These are phyloP conservation scores for Ligustrum vulgare DNA, from an alignment of 257 asterid genomes.

Conservation along the genomic window DNA sequence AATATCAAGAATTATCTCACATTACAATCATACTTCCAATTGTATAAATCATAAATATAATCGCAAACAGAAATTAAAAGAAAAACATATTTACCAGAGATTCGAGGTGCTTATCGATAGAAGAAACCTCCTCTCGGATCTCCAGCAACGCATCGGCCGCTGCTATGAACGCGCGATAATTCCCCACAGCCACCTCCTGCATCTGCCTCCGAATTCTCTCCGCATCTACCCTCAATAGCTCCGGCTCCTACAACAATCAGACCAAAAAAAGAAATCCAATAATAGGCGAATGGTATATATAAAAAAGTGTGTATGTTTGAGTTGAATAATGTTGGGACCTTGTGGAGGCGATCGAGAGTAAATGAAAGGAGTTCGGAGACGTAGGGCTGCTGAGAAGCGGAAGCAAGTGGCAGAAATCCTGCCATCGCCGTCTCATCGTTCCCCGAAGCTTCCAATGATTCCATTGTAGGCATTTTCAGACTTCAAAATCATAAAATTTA, in stretches of 20 bases:
- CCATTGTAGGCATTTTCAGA: conserved; percentile 28
- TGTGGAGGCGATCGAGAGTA: conserved; percentile 59
- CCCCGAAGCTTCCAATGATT: conserved; percentile 32
- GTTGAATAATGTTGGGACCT: conserved; percentile 24
- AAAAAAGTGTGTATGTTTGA: neutral
- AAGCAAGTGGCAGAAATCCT: conserved; percentile 47
- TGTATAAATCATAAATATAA: neutral
- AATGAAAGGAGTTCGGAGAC: conserved; percentile 59
- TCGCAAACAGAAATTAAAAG: no score
- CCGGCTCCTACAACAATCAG: conserved; percentile 41
- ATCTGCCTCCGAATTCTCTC: conserved; percentile 57
- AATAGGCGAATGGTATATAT: neutral
- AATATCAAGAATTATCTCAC: neutral
- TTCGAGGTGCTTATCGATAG: conserved; percentile 50
- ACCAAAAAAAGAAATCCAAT: neutral
- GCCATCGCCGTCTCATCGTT: conserved; percentile 32
- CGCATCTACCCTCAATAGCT: conserved; percentile 51
- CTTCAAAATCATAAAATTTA: neutral
- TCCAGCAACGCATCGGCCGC: conserved; percentile 54
- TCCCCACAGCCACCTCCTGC: conserved; percentile 65
- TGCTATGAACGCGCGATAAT: conserved; percentile 52
- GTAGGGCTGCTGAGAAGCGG: conserved; percentile 50
- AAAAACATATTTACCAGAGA: conserved; percentile 33
- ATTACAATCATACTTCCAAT: neutral
- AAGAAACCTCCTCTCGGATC: conserved; percentile 49